Evolutionary conservation across 345 rosid genomes (phyloP).

Genomic region (Camelina hispida): DNA sequence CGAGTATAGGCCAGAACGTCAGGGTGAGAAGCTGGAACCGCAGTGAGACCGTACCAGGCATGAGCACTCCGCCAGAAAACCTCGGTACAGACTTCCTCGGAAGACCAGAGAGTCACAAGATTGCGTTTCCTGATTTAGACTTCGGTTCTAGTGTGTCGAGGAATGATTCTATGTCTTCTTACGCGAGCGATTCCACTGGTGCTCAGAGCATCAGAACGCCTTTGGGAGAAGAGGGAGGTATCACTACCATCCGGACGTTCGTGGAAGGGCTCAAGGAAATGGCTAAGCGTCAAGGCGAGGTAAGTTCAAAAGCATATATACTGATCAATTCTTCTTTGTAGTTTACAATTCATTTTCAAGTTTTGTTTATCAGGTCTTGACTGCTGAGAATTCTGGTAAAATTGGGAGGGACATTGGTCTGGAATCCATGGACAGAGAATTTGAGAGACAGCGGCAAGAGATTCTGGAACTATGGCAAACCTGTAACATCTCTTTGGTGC

Average conservation of each 20-base stretch:
- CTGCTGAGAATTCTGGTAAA: constrained; percentile 31
- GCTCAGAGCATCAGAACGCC: constrained; percentile 34
- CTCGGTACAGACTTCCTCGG: constrained; percentile 57
- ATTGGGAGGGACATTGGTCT: constrained; percentile 56
- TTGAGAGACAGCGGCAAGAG: constrained; percentile 66
- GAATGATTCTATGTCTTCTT: constrained; percentile 81
- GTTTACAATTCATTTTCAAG: background rate
- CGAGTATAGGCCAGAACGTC: constrained; percentile 28
- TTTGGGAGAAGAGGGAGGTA: constrained; percentile 54
- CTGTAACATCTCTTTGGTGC: constrained; percentile 81
- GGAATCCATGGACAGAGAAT: constrained; percentile 64
- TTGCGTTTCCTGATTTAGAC: constrained; percentile 50
- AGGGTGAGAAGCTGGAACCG: constrained; percentile 62
- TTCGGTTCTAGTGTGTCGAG: constrained; percentile 57
- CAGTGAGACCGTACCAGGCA: constrained; percentile 46
- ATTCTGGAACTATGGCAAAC: constrained; percentile 89
- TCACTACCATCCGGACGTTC: constrained; percentile 74
- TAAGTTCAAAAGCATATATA: constrained; percentile 5
- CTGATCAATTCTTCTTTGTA: constrained; percentile 8
- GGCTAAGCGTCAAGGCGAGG: constrained; percentile 56
- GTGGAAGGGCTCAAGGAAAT: constrained; percentile 84
- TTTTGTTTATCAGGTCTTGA: constrained; percentile 26
- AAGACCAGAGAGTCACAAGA: constrained; percentile 65
- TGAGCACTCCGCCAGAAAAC: constrained; percentile 66
- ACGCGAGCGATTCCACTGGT: constrained; percentile 62